Evolutionary conservation across 257 asterid genomes (phyloP), one percentile per base, ranked within the genome.

Genomic region (Misopates orontium): DNA sequence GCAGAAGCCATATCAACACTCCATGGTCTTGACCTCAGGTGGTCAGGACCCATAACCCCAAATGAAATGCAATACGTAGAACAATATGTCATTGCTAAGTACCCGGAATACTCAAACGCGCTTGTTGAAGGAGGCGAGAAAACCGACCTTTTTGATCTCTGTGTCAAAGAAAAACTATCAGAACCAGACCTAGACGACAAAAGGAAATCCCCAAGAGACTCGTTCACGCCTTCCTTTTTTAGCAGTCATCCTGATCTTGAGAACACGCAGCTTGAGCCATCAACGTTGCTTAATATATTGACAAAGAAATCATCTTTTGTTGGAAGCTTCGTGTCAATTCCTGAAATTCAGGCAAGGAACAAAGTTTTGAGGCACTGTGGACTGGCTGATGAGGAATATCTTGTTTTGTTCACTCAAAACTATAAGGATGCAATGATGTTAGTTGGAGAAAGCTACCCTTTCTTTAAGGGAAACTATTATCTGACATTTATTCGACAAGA

Each of bases 21-120:
- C 77, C 92, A 84, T 23, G 97, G 97, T 8, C 83, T 84, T 21
- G 97, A 87, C 72, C 88, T 90, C 0, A 77, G 96, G 75, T 90
- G 97, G 95, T 84, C 96, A n/a, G 96, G 97, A 0, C 97, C 97
- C 15, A 90, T 90, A 70, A 90, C 97, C 8, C 96, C 95, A 5
- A 71, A 68, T 10, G 97, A 90, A 73, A 85, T 80, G 92, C 92
- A 87, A 57, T 90, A 84, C 32, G 97, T 90, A 1, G 85, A 87
- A 60, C 90, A 87, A 45, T 90, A 90, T 45, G 97, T 85, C 8
- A 66, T 87, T 0, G 97, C 97, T 8, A 90, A 90, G 67, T 87
- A 90, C 55, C 97, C 92, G 0, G 97, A 90, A 58, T 87, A 82
- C 76, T 84, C 86, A 16, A 87, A 87, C 23, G 87, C 95, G 66